Evolutionary conservation across 169 alveolate species (phyloP), one percentile per base, ranked within the genome.

Genomic region (Plasmodium gallinaceum): DNA sequence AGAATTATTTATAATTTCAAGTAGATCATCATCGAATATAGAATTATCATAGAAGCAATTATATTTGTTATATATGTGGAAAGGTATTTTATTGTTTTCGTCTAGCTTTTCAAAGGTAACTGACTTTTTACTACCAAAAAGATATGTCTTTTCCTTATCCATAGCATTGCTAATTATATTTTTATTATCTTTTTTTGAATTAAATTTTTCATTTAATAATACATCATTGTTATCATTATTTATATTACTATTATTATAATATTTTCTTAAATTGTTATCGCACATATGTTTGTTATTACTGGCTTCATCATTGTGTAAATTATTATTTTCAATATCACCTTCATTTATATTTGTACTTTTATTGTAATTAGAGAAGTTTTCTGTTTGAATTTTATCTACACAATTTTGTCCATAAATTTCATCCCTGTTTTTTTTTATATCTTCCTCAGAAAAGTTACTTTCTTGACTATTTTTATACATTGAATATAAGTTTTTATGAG

Each of bases 41-140:
- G 37, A 48, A 65, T 14, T 32, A 20, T 80, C 80, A 43, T 39
- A 64, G 14, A 20, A 26, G n/a, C 16, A 16, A 22, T 74, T 65
- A 18, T 12, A n/a, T 83, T 52, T 52, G 12, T 69, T 66, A n/a
- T 69, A 52, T 16, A 16, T 24, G 39, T 68, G 68, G 0, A 20
- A 42, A 20, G 52, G 16, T 62, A 14, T 83, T 46, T 57, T 57
- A 42, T 83, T 58, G 7, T 32, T 66, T 18, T 83, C 57, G n/a
- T 83, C 73, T 14, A 86, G 22, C 45, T 86, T 86, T 72, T 86
- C 87, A 71, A 86, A 86, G n/a, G 87, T 69, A 18, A 86, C 92
- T 2, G 92, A 86, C 71, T 86, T 86, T 71, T 83, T 83, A 45
- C 66, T 83, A 20, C 52, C 61, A 16, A 52, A 51, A 32, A 68